These are phyloP conservation scores for Cytospora leucostoma DNA, from an alignment of 2,329 filamentous ascomycete species.

Conservation along the genomic window DNA sequence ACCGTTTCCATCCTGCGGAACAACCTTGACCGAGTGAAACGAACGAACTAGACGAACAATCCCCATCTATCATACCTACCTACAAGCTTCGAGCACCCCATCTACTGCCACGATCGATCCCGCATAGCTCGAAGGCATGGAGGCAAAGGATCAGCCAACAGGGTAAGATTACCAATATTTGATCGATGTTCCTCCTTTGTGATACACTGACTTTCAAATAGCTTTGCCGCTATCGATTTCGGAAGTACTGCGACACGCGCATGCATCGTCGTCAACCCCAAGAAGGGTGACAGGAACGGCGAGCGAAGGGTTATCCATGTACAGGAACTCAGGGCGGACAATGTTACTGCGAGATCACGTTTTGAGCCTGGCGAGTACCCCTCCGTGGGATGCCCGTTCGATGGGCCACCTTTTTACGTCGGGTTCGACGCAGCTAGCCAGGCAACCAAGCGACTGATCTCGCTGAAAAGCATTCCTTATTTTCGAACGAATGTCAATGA, in stretches of 20 bases:
- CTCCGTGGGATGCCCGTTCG: slow-evolving; percentile 6
- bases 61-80: too few species aligned
- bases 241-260: slow-evolving; percentile 10
- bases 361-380: slow-evolving; percentile 8
- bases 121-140: too few species aligned
- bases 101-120: too few species aligned
- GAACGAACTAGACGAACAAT: too few species aligned
- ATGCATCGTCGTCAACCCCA: not conserved
- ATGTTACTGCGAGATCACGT: not conserved
- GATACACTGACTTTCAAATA: not conserved
- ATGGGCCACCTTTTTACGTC: slow-evolving; percentile 6
- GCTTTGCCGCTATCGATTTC: slow-evolving; percentile 7
- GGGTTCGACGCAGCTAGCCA: slow-evolving; percentile 9
- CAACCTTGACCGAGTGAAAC: too few species aligned
- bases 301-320: not conserved
- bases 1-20: too few species aligned
- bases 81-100: too few species aligned
- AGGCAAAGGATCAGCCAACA: not conserved
- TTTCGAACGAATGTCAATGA: slow-evolving; percentile 4
- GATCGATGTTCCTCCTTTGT: not conserved
- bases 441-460: not conserved
- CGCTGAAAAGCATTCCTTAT: slow-evolving; percentile 11
- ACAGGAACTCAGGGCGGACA: slow-evolving; percentile 4
- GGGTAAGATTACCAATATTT: not conserved
- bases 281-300: not conserved